Evolutionary conservation across 495 filamentous ascomycete genomes (phyloP), one percentile per base, ranked within the genome.

Genomic region (Penicillium ochrochloron): DNA sequence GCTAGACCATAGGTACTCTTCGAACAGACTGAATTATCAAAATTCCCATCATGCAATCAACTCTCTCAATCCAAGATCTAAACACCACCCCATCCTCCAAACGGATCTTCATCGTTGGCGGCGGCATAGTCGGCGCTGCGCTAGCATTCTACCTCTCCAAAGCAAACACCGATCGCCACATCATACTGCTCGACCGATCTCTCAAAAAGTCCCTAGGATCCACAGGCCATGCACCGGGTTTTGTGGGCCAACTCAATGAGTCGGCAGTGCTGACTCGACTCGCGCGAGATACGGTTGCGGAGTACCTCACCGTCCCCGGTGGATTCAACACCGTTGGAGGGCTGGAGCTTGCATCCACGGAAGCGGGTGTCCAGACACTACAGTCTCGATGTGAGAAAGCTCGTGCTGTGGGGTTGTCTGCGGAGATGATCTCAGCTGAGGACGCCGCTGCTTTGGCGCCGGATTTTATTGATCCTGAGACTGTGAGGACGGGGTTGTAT

Each of bases 51-150:
- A 69, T 69, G 67, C 25, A 27, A 8, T 54, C 60, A 25, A 62
- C 60, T 7, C 12, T 69, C 29, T 27, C 56, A 11, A 66, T 70
- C 15, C 12, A 61, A 25, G 58, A 72, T 50, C 60, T 69, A 52
- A 70, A 70, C 42, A 44, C 35, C 25, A 33, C 31, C 25, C 37
- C 58, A 4, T 67, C 59, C 19, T 41, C 67, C 15, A 25, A 58
- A 2, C 60, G 61, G 2, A 71, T 81, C 42, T 73, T 75, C 37
- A 77, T 82, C 50, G 62, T 84, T 29, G 80, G 82, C 39, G 82
- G 74, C 6, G 81, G 81, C 27, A 82, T 84, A 35, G 74, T 82
- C 23, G 81, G 82, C 31, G 68, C 82, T 14, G 71, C 71, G 0
- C 65, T 79, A 33, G 75, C 80, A 11, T 75, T 73, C 53, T 71